phyloP scores from a whole-genome alignment of 257 asterid species.

The Schizonepeta tenuifolia region DNA sequence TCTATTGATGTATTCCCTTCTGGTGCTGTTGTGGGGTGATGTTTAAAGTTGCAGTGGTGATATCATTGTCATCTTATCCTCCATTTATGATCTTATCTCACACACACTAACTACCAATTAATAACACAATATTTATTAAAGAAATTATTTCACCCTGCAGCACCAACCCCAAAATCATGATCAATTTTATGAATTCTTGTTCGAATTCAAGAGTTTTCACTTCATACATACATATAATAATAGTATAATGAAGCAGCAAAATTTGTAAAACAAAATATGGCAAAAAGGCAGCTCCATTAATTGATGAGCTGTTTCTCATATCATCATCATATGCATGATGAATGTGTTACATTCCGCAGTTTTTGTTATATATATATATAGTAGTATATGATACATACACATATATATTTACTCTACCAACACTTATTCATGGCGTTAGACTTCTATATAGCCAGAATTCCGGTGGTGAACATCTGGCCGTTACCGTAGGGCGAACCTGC shows the following conservation, averaged over 20 bases:
- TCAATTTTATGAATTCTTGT: background rate
- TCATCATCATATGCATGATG: constrained; percentile 15
- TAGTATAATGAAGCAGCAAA: constrained; percentile 10
- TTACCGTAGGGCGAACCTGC: constrained; percentile 51
- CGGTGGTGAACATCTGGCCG: constrained; percentile 59
- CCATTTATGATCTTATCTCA: background rate
- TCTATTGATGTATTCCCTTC: no score
- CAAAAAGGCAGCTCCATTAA: constrained; percentile 35
- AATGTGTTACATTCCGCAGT: constrained; percentile 21
- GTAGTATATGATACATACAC: no score
- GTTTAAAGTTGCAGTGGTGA: background rate
- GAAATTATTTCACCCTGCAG: no score
- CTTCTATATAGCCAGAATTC: constrained; percentile 61
- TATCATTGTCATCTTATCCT: background rate
- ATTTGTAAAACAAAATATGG: background rate
- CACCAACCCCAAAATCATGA: background rate
- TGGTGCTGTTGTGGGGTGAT: background rate
- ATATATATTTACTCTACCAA: background rate
- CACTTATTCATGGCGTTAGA: constrained; percentile 13
- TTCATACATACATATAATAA: background rate
- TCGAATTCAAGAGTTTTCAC: no score
- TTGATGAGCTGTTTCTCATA: constrained; percentile 36
- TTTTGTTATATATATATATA: no score
- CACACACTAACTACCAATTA: no score
- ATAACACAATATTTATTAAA: background rate